These are phyloP conservation scores for Neurospora sp. DNA, from an alignment of 495 filamentous ascomycete genomes.

Conservation along the genomic window DNA sequence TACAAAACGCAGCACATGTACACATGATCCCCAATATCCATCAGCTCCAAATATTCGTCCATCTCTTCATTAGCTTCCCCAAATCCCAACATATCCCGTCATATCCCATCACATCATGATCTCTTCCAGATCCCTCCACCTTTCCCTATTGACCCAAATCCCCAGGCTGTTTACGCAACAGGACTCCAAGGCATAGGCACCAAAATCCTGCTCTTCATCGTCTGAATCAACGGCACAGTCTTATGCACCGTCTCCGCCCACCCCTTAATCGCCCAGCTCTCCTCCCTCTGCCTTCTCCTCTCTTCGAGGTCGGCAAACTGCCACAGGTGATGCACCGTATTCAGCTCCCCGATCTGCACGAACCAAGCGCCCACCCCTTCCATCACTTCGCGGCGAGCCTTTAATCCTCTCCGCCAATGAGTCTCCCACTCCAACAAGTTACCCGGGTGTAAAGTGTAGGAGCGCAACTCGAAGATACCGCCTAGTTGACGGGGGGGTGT, in stretches of 20 bases:
- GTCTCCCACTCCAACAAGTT: slow-evolving; percentile 97
- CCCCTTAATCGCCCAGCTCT: slow-evolving; percentile 90
- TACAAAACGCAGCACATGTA: background rate
- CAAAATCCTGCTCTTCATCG: slow-evolving; percentile 87
- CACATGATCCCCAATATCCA: background rate
- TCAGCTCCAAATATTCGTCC: background rate
- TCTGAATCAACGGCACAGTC: slow-evolving; percentile 93
- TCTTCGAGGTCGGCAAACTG: slow-evolving; percentile 96
- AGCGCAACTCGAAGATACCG: slow-evolving; percentile 91
- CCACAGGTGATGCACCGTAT: slow-evolving; percentile 97
- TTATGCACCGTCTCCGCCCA: slow-evolving; percentile 99
- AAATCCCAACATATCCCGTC: background rate
- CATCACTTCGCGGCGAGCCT: slow-evolving; percentile 80
- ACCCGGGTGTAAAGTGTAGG: slow-evolving; percentile 91
- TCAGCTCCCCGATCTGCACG: slow-evolving; percentile 93
- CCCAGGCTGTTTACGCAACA: slow-evolving; percentile 53
- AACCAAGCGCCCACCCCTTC: slow-evolving; percentile 99
- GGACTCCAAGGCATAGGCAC: slow-evolving; percentile 96
- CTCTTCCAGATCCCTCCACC: background rate
- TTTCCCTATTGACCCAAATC: background rate
- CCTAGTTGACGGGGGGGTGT: slow-evolving; percentile 81
- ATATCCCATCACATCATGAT: background rate
- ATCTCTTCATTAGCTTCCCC: background rate
- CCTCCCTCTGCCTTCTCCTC: slow-evolving; percentile 79
- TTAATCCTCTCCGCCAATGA: slow-evolving; percentile 89